phyloP scores from a whole-genome alignment of 2,329 filamentous ascomycete genomes.

The Sordariomycetes sp. region DNA sequence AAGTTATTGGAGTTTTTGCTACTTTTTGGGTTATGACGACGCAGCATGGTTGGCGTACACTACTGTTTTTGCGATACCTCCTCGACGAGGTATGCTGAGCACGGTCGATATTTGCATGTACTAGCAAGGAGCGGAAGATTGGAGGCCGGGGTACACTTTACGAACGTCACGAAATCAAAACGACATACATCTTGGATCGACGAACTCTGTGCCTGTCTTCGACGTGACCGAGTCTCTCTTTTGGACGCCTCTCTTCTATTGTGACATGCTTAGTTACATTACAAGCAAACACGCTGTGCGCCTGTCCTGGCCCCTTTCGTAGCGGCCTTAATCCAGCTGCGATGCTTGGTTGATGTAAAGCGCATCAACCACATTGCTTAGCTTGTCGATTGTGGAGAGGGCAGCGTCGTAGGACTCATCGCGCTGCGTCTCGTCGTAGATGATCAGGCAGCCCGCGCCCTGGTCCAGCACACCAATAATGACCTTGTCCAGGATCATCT shows the following conservation, averaged over 20 bases:
- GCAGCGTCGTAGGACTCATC: conserved; percentile 94
- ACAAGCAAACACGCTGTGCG: conserved; percentile 1
- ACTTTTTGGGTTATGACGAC: not conserved
- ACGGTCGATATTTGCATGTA: not conserved
- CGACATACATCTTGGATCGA: not conserved
- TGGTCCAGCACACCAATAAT: conserved; percentile 97
- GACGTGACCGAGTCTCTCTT: conserved; percentile 13
- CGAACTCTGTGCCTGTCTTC: conserved; percentile 3
- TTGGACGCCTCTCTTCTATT: conserved; percentile 20
- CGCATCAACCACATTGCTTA: conserved; percentile 94
- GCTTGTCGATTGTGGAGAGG: conserved; percentile 88
- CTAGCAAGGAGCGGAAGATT: too few relatives aligned
- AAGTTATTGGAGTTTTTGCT: not conserved
- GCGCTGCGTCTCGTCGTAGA: conserved; percentile 89
- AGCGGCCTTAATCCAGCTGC: conserved; percentile 63
- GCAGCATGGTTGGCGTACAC: not conserved
- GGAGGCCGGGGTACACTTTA: too few relatives aligned
- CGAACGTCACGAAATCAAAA: not conserved
- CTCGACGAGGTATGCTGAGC: not conserved
- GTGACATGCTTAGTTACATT: conserved; percentile 11
- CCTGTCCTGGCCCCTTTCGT: not conserved
- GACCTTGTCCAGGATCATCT: conserved; percentile 99
- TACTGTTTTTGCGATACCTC: not conserved
- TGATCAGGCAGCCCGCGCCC: conserved; percentile 92
- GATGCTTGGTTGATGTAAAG: conserved; percentile 97